A percentile compares a stretch with the other conserved stretches of the same genome.
Conservation (phyloP, 177 flowering plant genomes). For the Tripterygium wilfordii region DNA sequence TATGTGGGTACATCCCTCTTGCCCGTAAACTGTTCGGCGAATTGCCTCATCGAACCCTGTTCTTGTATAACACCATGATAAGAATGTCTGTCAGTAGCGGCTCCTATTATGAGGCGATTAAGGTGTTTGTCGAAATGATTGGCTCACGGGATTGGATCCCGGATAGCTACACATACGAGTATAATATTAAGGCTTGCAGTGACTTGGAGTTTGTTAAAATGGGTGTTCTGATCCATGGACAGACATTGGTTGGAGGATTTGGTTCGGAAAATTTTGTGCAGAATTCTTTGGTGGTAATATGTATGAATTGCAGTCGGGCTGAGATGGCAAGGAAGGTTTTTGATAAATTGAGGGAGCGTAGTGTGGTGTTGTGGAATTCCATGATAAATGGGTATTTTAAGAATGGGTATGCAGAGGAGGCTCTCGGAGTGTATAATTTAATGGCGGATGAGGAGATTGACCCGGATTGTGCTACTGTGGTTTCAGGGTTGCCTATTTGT, state of each 20-base stretch:
- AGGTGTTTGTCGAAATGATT: no score
- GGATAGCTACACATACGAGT: conserved; percentile 37
- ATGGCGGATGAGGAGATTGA: conserved; percentile 35
- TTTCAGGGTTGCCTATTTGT: conserved; percentile 52
- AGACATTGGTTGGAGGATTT: no score
- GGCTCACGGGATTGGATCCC: conserved; percentile 16
- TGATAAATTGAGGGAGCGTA: conserved; percentile 27
- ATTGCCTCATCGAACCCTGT: conserved; percentile 22
- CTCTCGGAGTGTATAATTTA: conserved; percentile 26
- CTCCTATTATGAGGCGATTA: conserved; percentile 18
- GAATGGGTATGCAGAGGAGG: conserved; percentile 27
- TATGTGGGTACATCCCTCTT: conserved; percentile 14
- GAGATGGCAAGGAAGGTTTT: conserved; percentile 30
- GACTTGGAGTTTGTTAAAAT: conserved; percentile 17
- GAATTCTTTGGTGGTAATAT: conserved; percentile 52
- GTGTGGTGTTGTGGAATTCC: conserved; percentile 49
- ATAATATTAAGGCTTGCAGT: conserved; percentile 43
- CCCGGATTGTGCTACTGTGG: conserved; percentile 41
- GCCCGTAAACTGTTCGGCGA: conserved; percentile 47
- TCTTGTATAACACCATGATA: conserved; percentile 31
- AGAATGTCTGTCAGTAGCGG: conserved; percentile 29
- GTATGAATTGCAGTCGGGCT: conserved; percentile 36
- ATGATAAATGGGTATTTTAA: conserved; percentile 44
- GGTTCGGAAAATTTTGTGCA: no score
- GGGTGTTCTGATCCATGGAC: no score